Conservation (phyloP, 257 asterid species). For the Pogostemon cablin region DNA sequence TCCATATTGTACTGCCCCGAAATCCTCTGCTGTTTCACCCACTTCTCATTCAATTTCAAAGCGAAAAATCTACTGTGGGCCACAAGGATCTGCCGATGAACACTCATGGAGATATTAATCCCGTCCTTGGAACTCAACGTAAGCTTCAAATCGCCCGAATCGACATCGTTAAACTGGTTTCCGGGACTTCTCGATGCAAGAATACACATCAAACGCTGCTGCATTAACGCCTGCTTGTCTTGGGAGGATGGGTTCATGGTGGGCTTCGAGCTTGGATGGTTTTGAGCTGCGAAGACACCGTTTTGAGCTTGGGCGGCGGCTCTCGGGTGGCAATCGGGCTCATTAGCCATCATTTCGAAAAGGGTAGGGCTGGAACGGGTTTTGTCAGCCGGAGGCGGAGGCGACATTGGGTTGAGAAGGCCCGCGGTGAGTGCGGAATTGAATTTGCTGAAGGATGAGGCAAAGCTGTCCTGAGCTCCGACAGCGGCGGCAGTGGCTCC, state of each 20-base stretch:
- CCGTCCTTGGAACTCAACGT: conserved; percentile 82
- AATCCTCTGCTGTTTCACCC: conserved; percentile 70
- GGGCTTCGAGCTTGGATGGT: conserved; percentile 29
- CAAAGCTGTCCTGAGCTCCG: conserved; percentile 39
- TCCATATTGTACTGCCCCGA: conserved; percentile 65
- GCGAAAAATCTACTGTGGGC: conserved; percentile 76
- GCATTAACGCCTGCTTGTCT: conserved; percentile 61
- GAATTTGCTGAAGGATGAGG: conserved; percentile 73
- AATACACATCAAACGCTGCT: conserved; percentile 64
- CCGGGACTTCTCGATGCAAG: conserved; percentile 71
- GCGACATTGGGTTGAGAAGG: conserved; percentile 87
- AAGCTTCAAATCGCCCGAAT: conserved; percentile 76
- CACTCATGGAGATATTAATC: conserved; percentile 55
- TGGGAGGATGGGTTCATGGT: conserved; percentile 35
- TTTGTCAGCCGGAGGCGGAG: conserved; percentile 62
- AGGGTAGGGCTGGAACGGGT: conserved; percentile 84
- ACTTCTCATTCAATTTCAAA: conserved; percentile 70
- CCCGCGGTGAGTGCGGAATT: conserved; percentile 89
- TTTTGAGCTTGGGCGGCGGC: conserved; percentile 35
- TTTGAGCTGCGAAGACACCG: conserved; percentile 44
- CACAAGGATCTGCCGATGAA: conserved; percentile 76
- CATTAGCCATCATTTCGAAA: conserved; percentile 93
- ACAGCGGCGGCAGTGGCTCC: neutral
- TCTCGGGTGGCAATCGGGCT: conserved; percentile 67
- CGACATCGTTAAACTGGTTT: conserved; percentile 65